Base-by-base conservation (phyloP, 2,329 filamentous ascomycete genomes). In the Bipolaris cookei region DNA sequence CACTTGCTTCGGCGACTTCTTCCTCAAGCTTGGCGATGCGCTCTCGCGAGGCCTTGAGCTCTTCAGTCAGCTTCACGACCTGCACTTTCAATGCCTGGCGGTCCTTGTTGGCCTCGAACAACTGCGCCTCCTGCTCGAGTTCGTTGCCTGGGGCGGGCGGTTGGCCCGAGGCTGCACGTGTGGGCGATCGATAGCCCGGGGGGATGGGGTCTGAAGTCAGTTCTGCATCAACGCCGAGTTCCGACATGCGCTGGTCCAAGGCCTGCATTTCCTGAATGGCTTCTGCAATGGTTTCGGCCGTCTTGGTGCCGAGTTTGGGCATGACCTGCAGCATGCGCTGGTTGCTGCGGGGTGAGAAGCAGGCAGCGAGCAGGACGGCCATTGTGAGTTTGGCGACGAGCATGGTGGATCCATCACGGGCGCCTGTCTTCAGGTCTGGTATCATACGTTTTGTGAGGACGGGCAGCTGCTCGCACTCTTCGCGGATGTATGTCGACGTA, bases 351-450 rank as follows among this genome's bases (percentile, higher is more conserved):
- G 79, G 77, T 41, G 77, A 80, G 50, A 79, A 80, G 69, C 81
- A 79, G 13, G 78, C 77, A 1, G 79, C 79, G 16, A 82, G 75
- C 7, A 83, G 76, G 21, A 83, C 80, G 13, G 75, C 74, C 76
- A 82, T 82, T 61, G 82, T 78, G 47, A 83, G 67, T 73, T 75
- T 76, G 11, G 72, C 73, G 28, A 68, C 74, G 30, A 75, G 68
- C 71, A 78, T 78, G 23, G 71, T 73, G 2, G 77, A 77, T 3
- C 74, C 76, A 25, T 81, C 78, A n/a, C 76, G 73, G 16, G 80
- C 80, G 56, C 81, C 79, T 3, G 79, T 79, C 66, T 83, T 80
- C 21, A 83, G 72, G 57, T 82, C 80, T 16, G 81, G 79, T 54
- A 76, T 68, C 69, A 77, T 70, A 65, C 74, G 64, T 65, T 72